Base-by-base conservation (phyloP, 148 eudicot species). In the Arctostaphylos glauca region DNA sequence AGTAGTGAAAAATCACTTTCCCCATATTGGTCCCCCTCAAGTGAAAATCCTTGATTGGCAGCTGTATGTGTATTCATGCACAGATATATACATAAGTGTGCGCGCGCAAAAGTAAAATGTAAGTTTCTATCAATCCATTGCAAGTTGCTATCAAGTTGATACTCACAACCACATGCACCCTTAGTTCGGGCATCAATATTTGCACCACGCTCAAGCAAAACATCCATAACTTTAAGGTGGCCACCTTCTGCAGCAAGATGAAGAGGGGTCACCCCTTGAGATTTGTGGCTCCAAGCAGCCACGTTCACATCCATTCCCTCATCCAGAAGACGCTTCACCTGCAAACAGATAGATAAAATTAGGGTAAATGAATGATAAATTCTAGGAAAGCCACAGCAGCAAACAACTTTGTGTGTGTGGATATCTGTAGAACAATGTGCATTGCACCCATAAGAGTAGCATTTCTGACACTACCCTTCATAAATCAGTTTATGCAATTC, bases 191-290 rank as follows among this genome's bases (percentile, higher is more conserved):
- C 93, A 88, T 96, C 99, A 83, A 96, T 96, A 84, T 94, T 87
- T 60, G 99, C 98, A 81, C 99, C 99, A 54, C 91, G 90, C 72
- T 93, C 99, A 46, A 96, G 97, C 81, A 96, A 86, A 77, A 91
- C 88, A 86, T 96, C 97, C 99, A 96, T 96, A 60, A 94, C 93
- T 87, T 88, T 92, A 18, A 93, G 82, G 81, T 96, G 96, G 67
- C 97, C 98, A 47, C 97, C 98, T 87, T 94, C 89, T 70, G 99
- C 98, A 86, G 99, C 99, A 84, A 96, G 99, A 88, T 96, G 99
- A 81, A 96, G 98, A 79, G 99, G 99, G 23, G 99, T 96, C 41
- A 96, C 87, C 66, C 99, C 98, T 38, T 91, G 96, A 53, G 93
- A 88, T 85, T 93, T 96, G 79, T 93, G 91, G 47, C 99, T 96